Base-by-base conservation (phyloP, 345 rosid species). In the Brassica rapa region DNA sequence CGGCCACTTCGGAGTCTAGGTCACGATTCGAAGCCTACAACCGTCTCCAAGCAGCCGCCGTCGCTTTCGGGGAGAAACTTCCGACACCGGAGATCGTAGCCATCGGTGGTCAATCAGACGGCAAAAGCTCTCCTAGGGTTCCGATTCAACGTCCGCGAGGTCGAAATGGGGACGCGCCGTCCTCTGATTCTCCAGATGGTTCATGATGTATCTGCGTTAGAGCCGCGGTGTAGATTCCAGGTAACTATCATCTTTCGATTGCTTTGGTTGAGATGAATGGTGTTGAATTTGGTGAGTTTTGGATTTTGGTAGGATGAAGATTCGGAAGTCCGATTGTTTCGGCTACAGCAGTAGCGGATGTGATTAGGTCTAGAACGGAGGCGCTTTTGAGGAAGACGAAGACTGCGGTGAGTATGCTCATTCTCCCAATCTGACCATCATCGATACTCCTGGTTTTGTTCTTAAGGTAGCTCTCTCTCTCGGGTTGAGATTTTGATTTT, bases 51-150 rank as follows among this genome's bases (percentile, higher is more conserved):
- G 96, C 98, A 0, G 94, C 92, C 6, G 97, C 97, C 0, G 99
- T 95, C 8, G 99, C 98, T 39, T 93, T 95, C 80, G 99, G 99
- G 0, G 99, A 95, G 87, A 91, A 91, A 78, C 93, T 95, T 46
- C 98, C 98, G 1, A 95, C 93, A 43, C 98, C 99, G 0, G 99
- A 95, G 83, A 95, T 95, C 12, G 98, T 95, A 1, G 98, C 97
- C 57, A 79, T 95, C 7, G 99, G 99, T 5, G 98, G 99, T 2
- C 99, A 95, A 76, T 95, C 99, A 0, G 99, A 93, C 8, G 99
- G 98, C 0, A 95, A 95, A 82, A 95, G 99, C 76, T 91, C 90
- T 95, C 10, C 84, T 95, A 16, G 97, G 98, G 6, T 95, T 95
- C 66, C 93, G 98, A 14, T 95, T 95, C 72, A 95, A 95, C 78